A percentile compares a stretch with the other conserved stretches of the same genome.
Evolutionary conservation across 2,329 filamentous ascomycete genomes (phyloP).

Genomic region (Sporothrix phasma): DNA sequence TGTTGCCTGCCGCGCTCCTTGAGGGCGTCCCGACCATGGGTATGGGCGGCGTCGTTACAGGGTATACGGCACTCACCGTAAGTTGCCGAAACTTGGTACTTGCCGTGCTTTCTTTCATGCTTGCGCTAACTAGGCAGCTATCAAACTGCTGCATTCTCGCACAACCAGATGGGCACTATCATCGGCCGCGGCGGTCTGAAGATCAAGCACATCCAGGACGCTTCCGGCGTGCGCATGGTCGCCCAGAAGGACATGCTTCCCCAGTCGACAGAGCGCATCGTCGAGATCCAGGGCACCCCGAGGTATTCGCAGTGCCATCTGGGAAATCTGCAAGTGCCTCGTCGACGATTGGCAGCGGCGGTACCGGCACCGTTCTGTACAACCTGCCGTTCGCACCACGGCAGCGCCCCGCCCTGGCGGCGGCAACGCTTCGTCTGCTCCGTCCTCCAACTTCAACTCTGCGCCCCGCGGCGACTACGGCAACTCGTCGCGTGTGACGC

Average conservation of each 20-base stretch:
- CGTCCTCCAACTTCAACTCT: slow-evolving; percentile 24
- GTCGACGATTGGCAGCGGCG: slow-evolving; percentile 96
- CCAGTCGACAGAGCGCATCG: slow-evolving; percentile 94
- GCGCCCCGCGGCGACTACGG: slow-evolving; percentile 43
- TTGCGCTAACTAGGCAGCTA: slow-evolving; percentile 45
- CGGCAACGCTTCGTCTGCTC: slow-evolving; percentile 30
- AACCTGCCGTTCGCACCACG: slow-evolving; percentile 80
- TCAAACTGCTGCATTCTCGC: slow-evolving; percentile 96
- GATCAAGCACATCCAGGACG: slow-evolving; percentile 99
- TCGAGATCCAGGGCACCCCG: slow-evolving; percentile 90
- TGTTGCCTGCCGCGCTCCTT: slow-evolving; percentile 79
- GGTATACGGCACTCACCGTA: slow-evolving; percentile 92
- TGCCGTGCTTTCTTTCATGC: not conserved
- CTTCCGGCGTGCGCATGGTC: slow-evolving; percentile 95
- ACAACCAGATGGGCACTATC: slow-evolving; percentile 99
- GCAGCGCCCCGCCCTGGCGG: slow-evolving; percentile 38
- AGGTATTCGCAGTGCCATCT: slow-evolving; percentile 93
- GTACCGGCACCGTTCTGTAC: slow-evolving; percentile 93
- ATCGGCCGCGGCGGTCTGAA: slow-evolving; percentile 93
- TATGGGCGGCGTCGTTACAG: slow-evolving; percentile 84
- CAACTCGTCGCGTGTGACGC: slow-evolving; percentile 65
- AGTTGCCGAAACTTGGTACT: slow-evolving; percentile 30
- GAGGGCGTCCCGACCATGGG: slow-evolving; percentile 92
- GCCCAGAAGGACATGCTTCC: slow-evolving; percentile 99
- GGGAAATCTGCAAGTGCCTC: slow-evolving; percentile 98